A percentile compares a stretch with the other conserved stretches of the same genome.
Evolutionary conservation across 2,329 filamentous ascomycete species (phyloP).

Genomic region (Volutella citrinella): DNA sequence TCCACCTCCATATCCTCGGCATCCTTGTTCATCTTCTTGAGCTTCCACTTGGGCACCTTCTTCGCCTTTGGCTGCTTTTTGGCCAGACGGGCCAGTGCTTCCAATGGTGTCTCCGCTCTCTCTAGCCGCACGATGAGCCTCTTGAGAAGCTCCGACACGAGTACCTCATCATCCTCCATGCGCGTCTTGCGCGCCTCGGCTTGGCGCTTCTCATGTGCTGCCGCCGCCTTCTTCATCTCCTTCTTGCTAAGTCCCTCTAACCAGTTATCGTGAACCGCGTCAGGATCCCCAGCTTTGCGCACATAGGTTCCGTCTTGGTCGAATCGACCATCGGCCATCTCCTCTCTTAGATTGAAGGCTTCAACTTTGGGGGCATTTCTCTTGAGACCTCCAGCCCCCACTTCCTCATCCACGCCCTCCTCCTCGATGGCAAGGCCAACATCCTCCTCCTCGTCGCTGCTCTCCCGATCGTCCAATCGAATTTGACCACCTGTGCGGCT

Average conservation of each 20-base stretch:
- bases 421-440: constrained; percentile 70
- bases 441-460: constrained; percentile 63
- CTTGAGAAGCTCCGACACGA: constrained; percentile 71
- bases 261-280: constrained; percentile 90
- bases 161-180: constrained; percentile 69
- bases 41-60: constrained; percentile 64
- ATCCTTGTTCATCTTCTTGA: constrained; percentile 62
- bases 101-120: constrained; percentile 79
- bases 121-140: constrained; percentile 72
- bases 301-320: constrained; percentile 91
- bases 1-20: constrained; percentile 69
- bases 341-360: constrained; percentile 88
- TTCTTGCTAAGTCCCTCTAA: constrained; percentile 89
- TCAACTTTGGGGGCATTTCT: constrained; percentile 91
- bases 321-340: constrained; percentile 90
- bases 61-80: constrained; percentile 61
- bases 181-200: constrained; percentile 70
- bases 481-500: constrained; percentile 76
- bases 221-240: constrained; percentile 83
- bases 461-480: constrained; percentile 54
- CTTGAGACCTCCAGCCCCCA: constrained; percentile 88
- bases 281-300: constrained; percentile 82
- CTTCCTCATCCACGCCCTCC: constrained; percentile 78
- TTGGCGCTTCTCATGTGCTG: constrained; percentile 82
- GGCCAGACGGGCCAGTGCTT: constrained; percentile 80